Evolutionary conservation across 768 basidiomycete genomes (phyloP), one percentile per base, ranked within the genome.

Genomic region (Leccinum obscurum): DNA sequence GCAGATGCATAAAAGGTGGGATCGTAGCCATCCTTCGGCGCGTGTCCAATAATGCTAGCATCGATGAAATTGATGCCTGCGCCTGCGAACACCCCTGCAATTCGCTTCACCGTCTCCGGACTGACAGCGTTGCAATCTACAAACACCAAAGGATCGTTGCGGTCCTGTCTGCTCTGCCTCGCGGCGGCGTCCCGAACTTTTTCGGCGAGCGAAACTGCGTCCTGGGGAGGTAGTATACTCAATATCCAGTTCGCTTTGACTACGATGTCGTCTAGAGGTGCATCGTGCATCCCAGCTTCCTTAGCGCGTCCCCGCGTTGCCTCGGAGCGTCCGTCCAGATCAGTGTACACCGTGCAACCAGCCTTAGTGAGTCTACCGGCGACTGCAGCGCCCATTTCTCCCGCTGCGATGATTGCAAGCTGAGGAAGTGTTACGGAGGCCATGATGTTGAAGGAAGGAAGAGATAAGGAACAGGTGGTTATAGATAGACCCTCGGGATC

Each of bases 41-140:
- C 84, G 3, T 78, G 78, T 15, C 85, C 85, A 58, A 86, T 80
- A 48, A 87, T 88, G 17, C 77, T 70, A 4, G 79, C 83, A 70
- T 88, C 85, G 11, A 87, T 65, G 65, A 88, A 83, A 24, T 67
- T 67, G 52, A 82, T 75, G 1, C 65, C 60, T 3, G 72, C 74
- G 1, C 70, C 69, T 9, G 71, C 64, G 61, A 88, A 83, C 50
- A 84, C 69, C 30, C 59, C 65, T 11, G 81, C 77, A 52, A 88
- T 83, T 32, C 62, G 70, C 66, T 79, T 78, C 54, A 78, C 79
- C 7, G 82, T 82, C 58, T 75, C 74, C 2, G 83, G 82, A 65
- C 76, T 84, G 48, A 86, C 77, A 9, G 85, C 84, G 59, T 88
- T 87, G 61, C 83, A 85, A 68, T 85, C 84, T 20, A 75, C 82